Conservation (phyloP, 2,329 filamentous ascomycete genomes). For the Diplodia sapinea region DNA sequence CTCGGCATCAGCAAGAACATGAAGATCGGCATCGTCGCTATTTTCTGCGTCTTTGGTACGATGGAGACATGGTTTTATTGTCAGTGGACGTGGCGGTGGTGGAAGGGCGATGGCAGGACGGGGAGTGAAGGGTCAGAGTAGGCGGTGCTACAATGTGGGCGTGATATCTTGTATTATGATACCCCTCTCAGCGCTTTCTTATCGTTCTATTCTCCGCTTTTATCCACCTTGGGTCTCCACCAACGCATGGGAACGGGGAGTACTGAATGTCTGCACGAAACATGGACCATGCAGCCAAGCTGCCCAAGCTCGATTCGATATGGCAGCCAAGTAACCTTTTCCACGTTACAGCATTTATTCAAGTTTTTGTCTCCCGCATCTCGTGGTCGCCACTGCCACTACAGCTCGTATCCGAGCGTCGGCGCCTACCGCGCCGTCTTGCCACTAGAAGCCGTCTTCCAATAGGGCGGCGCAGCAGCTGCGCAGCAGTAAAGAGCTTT, state of each 20-base stretch:
- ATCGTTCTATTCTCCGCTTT: not conserved
- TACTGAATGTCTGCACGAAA: not conserved
- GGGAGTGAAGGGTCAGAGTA: not conserved
- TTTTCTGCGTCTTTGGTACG: not conserved
- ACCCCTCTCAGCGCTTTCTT: not conserved
- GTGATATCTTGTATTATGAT: not conserved
- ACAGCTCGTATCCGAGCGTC: not conserved
- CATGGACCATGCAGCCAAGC: not conserved
- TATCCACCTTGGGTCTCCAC: not conserved
- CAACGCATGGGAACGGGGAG: not conserved
- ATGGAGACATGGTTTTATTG: slow-evolving; percentile 10
- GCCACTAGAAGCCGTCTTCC: not conserved
- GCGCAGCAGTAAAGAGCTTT: not conserved
- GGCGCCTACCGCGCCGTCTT: not conserved
- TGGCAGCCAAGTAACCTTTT: not conserved
- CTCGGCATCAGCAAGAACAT: slow-evolving; percentile 14
- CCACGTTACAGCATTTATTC: not conserved
- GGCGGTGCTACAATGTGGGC: not conserved
- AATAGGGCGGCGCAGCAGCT: not conserved
- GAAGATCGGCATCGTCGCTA: not conserved
- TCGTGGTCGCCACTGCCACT: not conserved
- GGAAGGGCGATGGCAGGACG: not conserved
- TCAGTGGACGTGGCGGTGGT: slow-evolving; percentile 5
- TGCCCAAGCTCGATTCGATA: not conserved
- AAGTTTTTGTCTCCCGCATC: not conserved